Conservation (phyloP, 2,329 filamentous ascomycete species). For the Pseudopithomyces chartarum region DNA sequence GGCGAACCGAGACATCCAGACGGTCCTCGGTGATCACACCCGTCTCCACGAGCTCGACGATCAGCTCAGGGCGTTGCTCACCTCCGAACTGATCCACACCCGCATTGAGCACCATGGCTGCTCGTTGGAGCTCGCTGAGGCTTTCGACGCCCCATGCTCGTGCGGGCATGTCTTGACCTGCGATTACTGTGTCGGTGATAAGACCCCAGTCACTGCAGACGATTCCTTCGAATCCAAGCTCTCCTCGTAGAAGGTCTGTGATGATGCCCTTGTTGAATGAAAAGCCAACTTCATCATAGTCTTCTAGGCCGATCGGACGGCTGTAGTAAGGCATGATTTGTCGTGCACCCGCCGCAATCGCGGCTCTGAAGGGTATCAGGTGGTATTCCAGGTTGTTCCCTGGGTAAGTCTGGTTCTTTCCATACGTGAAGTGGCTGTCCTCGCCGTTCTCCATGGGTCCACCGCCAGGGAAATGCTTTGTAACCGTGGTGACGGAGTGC, state of each 20-base stretch:
- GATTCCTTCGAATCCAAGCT: constrained; percentile 59
- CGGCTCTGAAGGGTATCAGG: constrained; percentile 56
- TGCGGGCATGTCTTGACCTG: constrained; percentile 53
- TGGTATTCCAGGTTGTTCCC: constrained; percentile 58
- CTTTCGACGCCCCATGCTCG: constrained; percentile 58
- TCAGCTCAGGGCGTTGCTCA: constrained; percentile 54
- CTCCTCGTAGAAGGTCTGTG: constrained; percentile 53
- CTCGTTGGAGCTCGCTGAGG: constrained; percentile 50
- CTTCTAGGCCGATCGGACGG: constrained; percentile 50
- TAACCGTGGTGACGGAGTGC: constrained; percentile 54
- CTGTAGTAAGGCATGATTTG: constrained; percentile 62
- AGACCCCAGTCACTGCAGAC: constrained; percentile 60
- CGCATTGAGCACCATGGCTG: constrained; percentile 53
- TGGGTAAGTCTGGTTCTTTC: constrained; percentile 57
- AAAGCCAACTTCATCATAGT: constrained; percentile 56
- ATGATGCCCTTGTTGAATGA: constrained; percentile 59
- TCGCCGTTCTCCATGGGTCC: constrained; percentile 57
- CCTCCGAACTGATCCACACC: constrained; percentile 61
- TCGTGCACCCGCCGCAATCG: constrained; percentile 55
- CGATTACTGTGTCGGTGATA: constrained; percentile 52
- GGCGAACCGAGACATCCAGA: constrained; percentile 53
- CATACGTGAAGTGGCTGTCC: constrained; percentile 59
- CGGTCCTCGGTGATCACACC: constrained; percentile 51
- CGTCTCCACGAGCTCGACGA: constrained; percentile 53
- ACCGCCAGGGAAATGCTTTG: constrained; percentile 61